Evolutionary conservation across 331 rosid species (phyloP).

Genomic region (Quercus phellos): DNA sequence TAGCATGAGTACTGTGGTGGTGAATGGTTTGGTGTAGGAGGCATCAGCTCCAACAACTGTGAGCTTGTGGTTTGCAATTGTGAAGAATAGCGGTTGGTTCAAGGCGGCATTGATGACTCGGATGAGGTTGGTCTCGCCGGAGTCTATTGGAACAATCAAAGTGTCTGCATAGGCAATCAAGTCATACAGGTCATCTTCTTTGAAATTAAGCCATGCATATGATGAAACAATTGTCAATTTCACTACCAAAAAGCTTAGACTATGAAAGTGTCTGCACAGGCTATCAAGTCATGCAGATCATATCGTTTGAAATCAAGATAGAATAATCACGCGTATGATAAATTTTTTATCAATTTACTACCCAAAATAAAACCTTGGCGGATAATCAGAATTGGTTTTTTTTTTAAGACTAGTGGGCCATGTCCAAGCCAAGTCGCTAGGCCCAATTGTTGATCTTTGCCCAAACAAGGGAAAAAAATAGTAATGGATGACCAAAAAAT

Average conservation of each 20-base stretch:
- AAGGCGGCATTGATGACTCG: constrained; percentile 70
- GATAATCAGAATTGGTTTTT: too few species aligned
- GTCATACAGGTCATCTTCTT: background rate
- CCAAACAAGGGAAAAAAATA: too few species aligned
- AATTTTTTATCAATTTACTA: too few species aligned
- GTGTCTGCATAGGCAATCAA: constrained; percentile 48
- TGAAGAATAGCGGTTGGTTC: constrained; percentile 70
- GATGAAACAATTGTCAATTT: too few species aligned
- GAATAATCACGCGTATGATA: too few species aligned
- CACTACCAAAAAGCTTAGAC: background rate
- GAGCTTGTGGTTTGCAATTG: constrained; percentile 69
- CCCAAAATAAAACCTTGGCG: too few species aligned
- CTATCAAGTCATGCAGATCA: background rate
- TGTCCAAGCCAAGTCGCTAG: too few species aligned
- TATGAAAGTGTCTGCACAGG: constrained; percentile 43
- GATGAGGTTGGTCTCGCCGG: constrained; percentile 72
- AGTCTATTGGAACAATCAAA: constrained; percentile 38
- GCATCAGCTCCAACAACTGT: constrained; percentile 87
- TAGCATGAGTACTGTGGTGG: constrained; percentile 65
- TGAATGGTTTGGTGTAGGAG: constrained; percentile 78
- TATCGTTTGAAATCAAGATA: background rate
- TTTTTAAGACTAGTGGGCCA: too few species aligned
- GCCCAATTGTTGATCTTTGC: too few species aligned
- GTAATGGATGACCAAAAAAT: too few species aligned
- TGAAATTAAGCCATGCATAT: background rate